Evolutionary conservation across 1,284 basidiomycete genomes (phyloP).

Genomic region (Somion occarium): DNA sequence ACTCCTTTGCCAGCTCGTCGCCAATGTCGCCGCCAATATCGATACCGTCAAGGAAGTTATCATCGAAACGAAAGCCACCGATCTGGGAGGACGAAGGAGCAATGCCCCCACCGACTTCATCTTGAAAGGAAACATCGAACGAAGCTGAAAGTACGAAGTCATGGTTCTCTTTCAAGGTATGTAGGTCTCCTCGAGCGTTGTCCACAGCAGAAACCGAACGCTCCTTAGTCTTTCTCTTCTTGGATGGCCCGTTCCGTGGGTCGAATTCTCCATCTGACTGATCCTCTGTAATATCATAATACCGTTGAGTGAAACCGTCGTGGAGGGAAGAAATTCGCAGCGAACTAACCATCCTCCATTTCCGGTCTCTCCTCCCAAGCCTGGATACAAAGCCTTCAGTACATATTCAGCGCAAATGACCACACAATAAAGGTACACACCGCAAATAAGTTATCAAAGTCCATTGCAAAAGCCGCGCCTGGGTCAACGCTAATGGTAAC

Average conservation of each 20-base stretch:
- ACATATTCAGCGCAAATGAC: background rate
- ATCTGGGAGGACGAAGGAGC: slow-evolving; percentile 55
- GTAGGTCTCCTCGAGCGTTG: slow-evolving; percentile 41
- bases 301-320: slow-evolving; percentile 1
- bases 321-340: no score
- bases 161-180: slow-evolving; percentile 67
- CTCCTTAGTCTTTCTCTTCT: slow-evolving; percentile 26
- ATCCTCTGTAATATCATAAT: slow-evolving; percentile 25
- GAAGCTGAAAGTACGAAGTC: slow-evolving; percentile 62
- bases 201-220: slow-evolving; percentile 31
- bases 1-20: slow-evolving; percentile 67
- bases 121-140: slow-evolving; percentile 55
- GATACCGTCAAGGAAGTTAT: slow-evolving; percentile 53
- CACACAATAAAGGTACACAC: slow-evolving; percentile 35
- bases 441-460: slow-evolving; percentile 63
- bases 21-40: slow-evolving; percentile 55
- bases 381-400: slow-evolving; percentile 28
- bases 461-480: slow-evolving; percentile 44
- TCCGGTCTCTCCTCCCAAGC: slow-evolving; percentile 68
- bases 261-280: slow-evolving; percentile 47
- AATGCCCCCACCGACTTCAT: slow-evolving; percentile 28
- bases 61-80: slow-evolving; percentile 45
- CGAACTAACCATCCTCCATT: no score
- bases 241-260: slow-evolving; percentile 31
- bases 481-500: slow-evolving; percentile 59